Percentiles rank a stretch among this genome's conserved stretches.
Conservation (phyloP, 257 asterid species). For the Cynanchum wilfordii region DNA sequence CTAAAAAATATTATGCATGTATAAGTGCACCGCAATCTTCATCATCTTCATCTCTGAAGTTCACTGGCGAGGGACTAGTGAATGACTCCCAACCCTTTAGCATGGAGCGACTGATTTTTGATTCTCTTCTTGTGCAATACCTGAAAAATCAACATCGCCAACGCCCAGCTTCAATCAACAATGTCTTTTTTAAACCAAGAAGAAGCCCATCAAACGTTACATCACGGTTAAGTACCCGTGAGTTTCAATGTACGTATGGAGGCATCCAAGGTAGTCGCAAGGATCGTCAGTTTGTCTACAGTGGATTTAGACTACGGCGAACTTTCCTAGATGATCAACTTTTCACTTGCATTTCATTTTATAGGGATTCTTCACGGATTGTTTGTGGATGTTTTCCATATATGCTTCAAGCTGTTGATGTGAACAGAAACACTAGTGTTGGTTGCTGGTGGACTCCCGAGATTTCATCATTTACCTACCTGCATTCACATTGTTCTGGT, state of each 20-base stretch:
- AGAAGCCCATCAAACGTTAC: constrained; percentile 89
- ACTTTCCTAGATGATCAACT: constrained; percentile 86
- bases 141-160: constrained; percentile 98
- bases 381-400: constrained; percentile 85
- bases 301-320: constrained; percentile 97
- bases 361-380: constrained; percentile 76
- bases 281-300: constrained; percentile 89
- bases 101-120: constrained; percentile 72
- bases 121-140: constrained; percentile 86
- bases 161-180: constrained; percentile 96
- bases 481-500: constrained; percentile 59
- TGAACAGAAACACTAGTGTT: constrained; percentile 60
- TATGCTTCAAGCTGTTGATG: constrained; percentile 75
- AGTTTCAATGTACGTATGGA: constrained; percentile 66
- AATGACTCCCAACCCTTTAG: constrained; percentile 58
- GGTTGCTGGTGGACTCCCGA: constrained; percentile 69
- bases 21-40: constrained; percentile 47
- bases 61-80: constrained; percentile 56
- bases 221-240: constrained; percentile 82
- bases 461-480: too few species aligned
- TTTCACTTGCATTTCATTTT: constrained; percentile 72
- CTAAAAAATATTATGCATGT: constrained; percentile 30
- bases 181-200: constrained; percentile 87
- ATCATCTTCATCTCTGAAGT: constrained; percentile 37
- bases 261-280: constrained; percentile 81